A percentile compares a stretch with the other conserved stretches of the same genome.
Conservation (phyloP, 176 grass and related monocot species). For the Hordeum marinum region DNA sequence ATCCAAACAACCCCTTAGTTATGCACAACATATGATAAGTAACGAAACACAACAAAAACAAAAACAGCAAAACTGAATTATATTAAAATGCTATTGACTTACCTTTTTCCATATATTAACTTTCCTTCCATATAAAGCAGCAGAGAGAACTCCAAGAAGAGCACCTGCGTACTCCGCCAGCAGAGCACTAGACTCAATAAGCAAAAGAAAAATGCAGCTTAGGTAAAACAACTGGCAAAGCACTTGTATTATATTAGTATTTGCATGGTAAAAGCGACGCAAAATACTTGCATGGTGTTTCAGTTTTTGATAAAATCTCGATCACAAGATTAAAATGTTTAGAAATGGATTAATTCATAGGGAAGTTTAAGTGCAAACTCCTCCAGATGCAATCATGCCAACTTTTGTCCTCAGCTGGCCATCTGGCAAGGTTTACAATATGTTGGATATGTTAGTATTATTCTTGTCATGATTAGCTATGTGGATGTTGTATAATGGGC, state of each 20-base stretch:
- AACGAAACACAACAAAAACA: background rate
- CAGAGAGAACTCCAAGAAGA: slow-evolving; percentile 94
- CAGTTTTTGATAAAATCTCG: background rate
- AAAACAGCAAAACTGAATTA: background rate
- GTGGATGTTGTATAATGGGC: no score
- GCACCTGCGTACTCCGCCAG: slow-evolving; percentile 94
- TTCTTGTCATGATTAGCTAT: no score
- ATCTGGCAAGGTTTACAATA: background rate
- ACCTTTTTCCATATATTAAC: slow-evolving; percentile 87
- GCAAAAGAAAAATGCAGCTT: slow-evolving; percentile 35
- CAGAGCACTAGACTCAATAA: slow-evolving; percentile 66
- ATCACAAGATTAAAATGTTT: background rate
- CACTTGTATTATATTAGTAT: no score
- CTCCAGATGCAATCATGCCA: slow-evolving; percentile 13
- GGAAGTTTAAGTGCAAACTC: background rate
- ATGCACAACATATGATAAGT: background rate
- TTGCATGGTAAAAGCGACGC: background rate
- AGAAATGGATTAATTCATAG: background rate
- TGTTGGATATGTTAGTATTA: background rate
- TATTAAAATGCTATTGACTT: slow-evolving; percentile 24
- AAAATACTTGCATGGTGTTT: slow-evolving; percentile 1
- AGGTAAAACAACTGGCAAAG: background rate
- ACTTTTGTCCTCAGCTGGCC: background rate
- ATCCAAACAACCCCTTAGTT: no score
- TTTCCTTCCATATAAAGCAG: slow-evolving; percentile 86